These are phyloP conservation scores for Ashbya aceris DNA, from an alignment of 1,139 yeast species.

Conservation along the genomic window DNA sequence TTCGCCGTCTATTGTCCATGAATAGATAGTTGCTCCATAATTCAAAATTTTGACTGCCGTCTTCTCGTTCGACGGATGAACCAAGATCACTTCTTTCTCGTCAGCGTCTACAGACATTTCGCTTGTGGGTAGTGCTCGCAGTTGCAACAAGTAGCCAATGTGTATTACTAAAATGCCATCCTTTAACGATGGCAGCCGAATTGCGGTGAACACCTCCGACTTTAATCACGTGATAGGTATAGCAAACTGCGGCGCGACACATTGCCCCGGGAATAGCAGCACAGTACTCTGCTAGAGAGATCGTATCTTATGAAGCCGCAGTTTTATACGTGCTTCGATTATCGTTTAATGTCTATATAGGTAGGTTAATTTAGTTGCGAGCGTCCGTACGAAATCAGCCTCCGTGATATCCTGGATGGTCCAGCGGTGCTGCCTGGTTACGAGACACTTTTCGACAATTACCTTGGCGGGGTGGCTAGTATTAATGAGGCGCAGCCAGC, in stretches of 20 bases:
- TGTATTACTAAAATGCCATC: no score
- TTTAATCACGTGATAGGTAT: no score
- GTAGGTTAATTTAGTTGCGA: conserved; percentile 6
- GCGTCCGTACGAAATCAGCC: conserved; percentile 30
- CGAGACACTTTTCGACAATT: conserved; percentile 45
- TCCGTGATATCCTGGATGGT: conserved; percentile 33
- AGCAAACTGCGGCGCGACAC: no score
- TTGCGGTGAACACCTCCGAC: no score
- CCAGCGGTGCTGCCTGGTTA: conserved; percentile 45
- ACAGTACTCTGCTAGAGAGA: no score
- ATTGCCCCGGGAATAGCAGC: no score
- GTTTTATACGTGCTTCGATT: no score
- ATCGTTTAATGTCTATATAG: neutral
- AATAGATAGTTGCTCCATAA: conserved; percentile 79
- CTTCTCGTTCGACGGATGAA: conserved; percentile 43
- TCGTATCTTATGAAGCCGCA: no score
- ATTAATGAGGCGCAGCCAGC: conserved; percentile 50
- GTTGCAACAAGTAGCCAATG: no score
- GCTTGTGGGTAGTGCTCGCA: no score
- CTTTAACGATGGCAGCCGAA: no score
- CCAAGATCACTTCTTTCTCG: conserved; percentile 51
- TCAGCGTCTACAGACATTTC: conserved; percentile 48
- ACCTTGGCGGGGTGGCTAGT: conserved; percentile 40
- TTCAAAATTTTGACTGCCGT: conserved; percentile 61
- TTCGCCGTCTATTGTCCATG: conserved; percentile 64